Percentiles rank a stretch among this genome's conserved stretches.
Conservation (phyloP, 2,329 filamentous ascomycete species). For the Didymella segeticola region DNA sequence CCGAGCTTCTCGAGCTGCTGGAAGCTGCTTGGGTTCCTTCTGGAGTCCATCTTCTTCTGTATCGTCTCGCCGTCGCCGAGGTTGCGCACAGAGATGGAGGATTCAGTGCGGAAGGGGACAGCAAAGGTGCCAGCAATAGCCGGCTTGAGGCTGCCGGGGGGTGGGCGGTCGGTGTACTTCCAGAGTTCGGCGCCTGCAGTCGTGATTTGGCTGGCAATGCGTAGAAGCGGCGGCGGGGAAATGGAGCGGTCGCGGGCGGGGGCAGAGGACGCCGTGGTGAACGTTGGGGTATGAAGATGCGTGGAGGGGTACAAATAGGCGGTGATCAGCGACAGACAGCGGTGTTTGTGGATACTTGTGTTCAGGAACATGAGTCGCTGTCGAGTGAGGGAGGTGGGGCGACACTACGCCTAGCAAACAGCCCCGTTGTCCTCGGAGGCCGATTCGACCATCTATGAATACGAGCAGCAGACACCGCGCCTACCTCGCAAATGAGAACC, state of each 20-base stretch:
- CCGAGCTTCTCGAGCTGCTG: slow-evolving; percentile 98
- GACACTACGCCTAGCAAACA: background rate
- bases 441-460: background rate
- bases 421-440: background rate
- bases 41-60: slow-evolving; percentile 76
- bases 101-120: slow-evolving; percentile 57
- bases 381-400: slow-evolving; percentile 1
- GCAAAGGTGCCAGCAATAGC: slow-evolving; percentile 58
- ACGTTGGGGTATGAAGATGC: slow-evolving; percentile 1
- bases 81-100: slow-evolving; percentile 58
- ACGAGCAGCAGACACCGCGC: slow-evolving; percentile 1
- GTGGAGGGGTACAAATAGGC: slow-evolving; percentile 10
- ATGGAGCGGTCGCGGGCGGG: slow-evolving; percentile 26
- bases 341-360: slow-evolving; percentile 7
- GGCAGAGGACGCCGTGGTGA: slow-evolving; percentile 33
- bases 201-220: slow-evolving; percentile 55
- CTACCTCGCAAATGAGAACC: background rate
- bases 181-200: slow-evolving; percentile 59
- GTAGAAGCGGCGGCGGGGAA: slow-evolving; percentile 44
- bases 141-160: slow-evolving; percentile 53
- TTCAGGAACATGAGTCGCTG: slow-evolving; percentile 5
- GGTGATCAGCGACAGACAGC: slow-evolving; percentile 11
- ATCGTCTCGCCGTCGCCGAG: slow-evolving; percentile 49
- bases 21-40: slow-evolving; percentile 93
- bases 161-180: slow-evolving; percentile 55